These are phyloP conservation scores for Moringa oleifera DNA, from an alignment of 345 rosid genomes.

Conservation along the genomic window DNA sequence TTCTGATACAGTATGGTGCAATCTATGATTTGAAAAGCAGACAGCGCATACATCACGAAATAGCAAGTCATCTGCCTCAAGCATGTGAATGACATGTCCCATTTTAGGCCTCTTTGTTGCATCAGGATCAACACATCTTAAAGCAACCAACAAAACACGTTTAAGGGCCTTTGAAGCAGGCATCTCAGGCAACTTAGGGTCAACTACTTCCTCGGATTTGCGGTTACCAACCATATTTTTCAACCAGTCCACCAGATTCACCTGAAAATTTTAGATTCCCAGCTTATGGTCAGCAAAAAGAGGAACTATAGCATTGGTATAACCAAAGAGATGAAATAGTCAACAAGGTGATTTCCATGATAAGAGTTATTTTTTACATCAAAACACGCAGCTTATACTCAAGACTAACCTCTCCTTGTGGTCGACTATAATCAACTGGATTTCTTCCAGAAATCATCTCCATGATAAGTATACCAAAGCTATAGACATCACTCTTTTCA, in stretches of 20 bases:
- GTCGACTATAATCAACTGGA: constrained; percentile 86
- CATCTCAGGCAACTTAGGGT: constrained; percentile 75
- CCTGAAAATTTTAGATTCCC: constrained; percentile 38
- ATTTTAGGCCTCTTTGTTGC: constrained; percentile 93
- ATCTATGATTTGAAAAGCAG: background rate
- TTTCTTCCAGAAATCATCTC: constrained; percentile 85
- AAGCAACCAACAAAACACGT: constrained; percentile 74
- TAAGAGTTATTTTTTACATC: too few relatives aligned
- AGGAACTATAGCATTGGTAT: background rate
- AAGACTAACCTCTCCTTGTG: constrained; percentile 75
- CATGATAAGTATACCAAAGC: constrained; percentile 91
- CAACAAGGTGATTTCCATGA: background rate
- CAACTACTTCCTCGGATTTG: constrained; percentile 84
- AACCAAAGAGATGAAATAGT: background rate
- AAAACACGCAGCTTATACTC: background rate
- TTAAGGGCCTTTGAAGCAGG: constrained; percentile 91
- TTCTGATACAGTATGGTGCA: background rate
- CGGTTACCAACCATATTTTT: constrained; percentile 83
- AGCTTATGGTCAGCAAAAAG: constrained; percentile 9
- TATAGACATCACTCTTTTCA: constrained; percentile 90
- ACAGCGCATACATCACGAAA: constrained; percentile 56
- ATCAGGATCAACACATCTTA: constrained; percentile 93
- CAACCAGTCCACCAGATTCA: constrained; percentile 91
- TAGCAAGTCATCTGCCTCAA: constrained; percentile 91
- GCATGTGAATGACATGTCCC: constrained; percentile 97